A percentile compares a stretch with the other conserved stretches of the same genome.
Conservation (phyloP, 805 yeast genomes). For the Saccharomycopsis oosterbeekiorum region DNA sequence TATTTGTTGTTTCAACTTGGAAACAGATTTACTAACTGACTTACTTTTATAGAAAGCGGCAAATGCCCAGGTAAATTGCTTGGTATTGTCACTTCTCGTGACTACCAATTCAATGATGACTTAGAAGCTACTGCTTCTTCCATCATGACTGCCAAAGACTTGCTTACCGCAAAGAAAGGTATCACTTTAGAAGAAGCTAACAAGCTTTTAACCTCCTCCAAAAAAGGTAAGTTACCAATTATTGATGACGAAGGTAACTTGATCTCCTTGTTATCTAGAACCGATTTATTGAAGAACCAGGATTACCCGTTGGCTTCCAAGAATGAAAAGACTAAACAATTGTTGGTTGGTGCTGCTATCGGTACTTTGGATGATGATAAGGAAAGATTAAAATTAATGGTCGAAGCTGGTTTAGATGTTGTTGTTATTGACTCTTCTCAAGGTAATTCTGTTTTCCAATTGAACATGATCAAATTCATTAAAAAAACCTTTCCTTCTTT, state of each 20-base stretch:
- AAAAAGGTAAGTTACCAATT: slow-evolving; percentile 96
- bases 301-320: slow-evolving; percentile 91
- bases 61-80: slow-evolving; percentile 77
- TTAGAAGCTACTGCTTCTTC: slow-evolving; percentile 51
- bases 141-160: slow-evolving; percentile 75
- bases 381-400: slow-evolving; percentile 73
- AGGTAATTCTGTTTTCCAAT: slow-evolving; percentile 94
- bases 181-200: slow-evolving; percentile 80
- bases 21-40: slow-evolving; percentile 20
- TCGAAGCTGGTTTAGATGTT: slow-evolving; percentile 94
- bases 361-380: slow-evolving; percentile 90
- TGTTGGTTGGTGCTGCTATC: slow-evolving; percentile 96
- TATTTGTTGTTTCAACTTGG: not conserved
- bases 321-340: slow-evolving; percentile 85
- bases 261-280: slow-evolving; percentile 84
- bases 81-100: slow-evolving; percentile 96
- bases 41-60: slow-evolving; percentile 58
- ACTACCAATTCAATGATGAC: slow-evolving; percentile 87
- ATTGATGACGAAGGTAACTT: slow-evolving; percentile 68
- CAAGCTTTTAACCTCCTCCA: slow-evolving; percentile 79
- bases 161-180: slow-evolving; percentile 77
- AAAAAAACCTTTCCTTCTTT: slow-evolving; percentile 69
- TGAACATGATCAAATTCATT: slow-evolving; percentile 87
- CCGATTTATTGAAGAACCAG: slow-evolving; percentile 94
- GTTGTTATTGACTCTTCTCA: slow-evolving; percentile 93